These are phyloP conservation scores for Gomphus sp. DNA, from an alignment of 1,284 basidiomycete species.

Conservation along the genomic window DNA sequence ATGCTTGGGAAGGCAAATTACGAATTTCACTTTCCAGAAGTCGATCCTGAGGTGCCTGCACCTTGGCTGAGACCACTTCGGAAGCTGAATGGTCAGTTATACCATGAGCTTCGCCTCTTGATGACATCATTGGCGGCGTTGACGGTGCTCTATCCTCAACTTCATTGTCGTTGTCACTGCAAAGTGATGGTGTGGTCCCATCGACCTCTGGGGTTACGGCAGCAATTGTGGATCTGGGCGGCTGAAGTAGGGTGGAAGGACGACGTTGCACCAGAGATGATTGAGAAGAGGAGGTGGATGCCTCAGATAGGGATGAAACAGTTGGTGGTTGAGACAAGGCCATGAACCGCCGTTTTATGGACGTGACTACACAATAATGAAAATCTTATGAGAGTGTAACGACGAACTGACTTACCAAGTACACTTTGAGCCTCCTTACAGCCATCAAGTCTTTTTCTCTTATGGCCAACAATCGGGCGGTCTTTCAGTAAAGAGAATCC, in stretches of 20 bases:
- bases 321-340: neutral
- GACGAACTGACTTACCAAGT: neutral
- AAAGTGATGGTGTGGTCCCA: slow-evolving; percentile 53
- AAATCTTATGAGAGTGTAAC: neutral
- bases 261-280: neutral
- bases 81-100: neutral
- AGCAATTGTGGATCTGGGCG: neutral
- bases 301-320: neutral
- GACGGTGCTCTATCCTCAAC: slow-evolving; percentile 14
- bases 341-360: slow-evolving; percentile 6
- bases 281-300: neutral
- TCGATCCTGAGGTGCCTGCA: neutral
- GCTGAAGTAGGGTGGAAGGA: neutral
- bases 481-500: neutral
- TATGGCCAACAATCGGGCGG: neutral
- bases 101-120: neutral
- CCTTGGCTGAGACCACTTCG: neutral
- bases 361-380: neutral
- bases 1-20: neutral
- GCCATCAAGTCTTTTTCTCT: slow-evolving; percentile 8
- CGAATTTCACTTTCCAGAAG: neutral
- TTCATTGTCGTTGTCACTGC: slow-evolving; percentile 42
- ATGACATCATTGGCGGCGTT: slow-evolving; percentile 12
- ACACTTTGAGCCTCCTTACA: neutral
- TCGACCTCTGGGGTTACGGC: slow-evolving; percentile 16